phyloP scores from a whole-genome alignment of 768 basidiomycete genomes.

The Phanerodontia chrysosporium region DNA sequence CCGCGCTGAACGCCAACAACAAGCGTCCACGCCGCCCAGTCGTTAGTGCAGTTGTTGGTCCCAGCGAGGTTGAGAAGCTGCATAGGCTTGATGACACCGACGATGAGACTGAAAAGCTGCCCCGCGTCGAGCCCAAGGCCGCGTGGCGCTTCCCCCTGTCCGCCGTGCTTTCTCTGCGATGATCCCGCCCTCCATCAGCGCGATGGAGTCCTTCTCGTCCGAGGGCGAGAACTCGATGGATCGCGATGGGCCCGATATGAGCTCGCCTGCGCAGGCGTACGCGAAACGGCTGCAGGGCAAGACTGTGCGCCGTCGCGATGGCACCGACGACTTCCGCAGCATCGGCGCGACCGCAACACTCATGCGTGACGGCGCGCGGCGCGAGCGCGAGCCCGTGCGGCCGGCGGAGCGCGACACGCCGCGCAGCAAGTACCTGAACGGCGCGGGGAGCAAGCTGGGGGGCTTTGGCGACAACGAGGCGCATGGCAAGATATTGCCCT shows the following conservation, averaged over 20 bases:
- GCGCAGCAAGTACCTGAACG: constrained; percentile 32
- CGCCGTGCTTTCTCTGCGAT: constrained; percentile 78
- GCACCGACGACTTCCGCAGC: constrained; percentile 76
- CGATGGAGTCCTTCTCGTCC: constrained; percentile 39
- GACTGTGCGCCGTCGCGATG: constrained; percentile 76
- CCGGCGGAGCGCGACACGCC: constrained; percentile 24
- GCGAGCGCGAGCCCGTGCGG: constrained; percentile 17
- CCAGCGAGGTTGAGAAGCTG: constrained; percentile 34
- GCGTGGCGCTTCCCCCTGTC: constrained; percentile 39
- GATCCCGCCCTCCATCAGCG: constrained; percentile 34
- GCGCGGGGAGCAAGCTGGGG: constrained; percentile 49
- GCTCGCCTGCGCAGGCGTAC: constrained; percentile 80
- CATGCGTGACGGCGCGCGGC: constrained; percentile 23
- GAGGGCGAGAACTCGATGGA: neutral
- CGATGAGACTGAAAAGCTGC: constrained; percentile 3
- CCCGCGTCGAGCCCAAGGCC: constrained; percentile 6
- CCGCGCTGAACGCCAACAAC: constrained; percentile 40
- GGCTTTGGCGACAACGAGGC: constrained; percentile 94
- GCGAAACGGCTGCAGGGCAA: constrained; percentile 72
- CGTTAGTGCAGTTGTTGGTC: constrained; percentile 57
- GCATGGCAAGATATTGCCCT: constrained; percentile 89
- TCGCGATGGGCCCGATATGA: constrained; percentile 47
- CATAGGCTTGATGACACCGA: constrained; percentile 29
- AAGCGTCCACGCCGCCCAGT: constrained; percentile 65
- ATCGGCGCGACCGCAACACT: constrained; percentile 55